Conservation (phyloP, 116 monocot genomes). For the Iris pallida region DNA sequence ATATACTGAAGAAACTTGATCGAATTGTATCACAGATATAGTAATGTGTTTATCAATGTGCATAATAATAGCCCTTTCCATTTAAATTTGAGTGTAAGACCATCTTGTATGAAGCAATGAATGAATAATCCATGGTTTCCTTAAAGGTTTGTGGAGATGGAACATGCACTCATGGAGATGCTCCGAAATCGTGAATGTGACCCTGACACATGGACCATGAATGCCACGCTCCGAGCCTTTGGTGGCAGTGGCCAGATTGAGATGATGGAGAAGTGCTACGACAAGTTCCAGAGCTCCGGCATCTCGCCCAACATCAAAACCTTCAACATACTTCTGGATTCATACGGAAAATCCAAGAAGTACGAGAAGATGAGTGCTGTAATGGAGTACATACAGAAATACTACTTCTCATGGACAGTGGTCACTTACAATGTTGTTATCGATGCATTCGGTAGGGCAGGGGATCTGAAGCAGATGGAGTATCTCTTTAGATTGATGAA, state of each 20-base stretch:
- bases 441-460: constrained; percentile 88
- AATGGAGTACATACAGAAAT: constrained; percentile 99
- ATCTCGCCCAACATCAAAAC: constrained; percentile 86
- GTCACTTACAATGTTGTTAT: constrained; percentile 95
- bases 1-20: too few relatives aligned
- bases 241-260: constrained; percentile 86
- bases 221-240: constrained; percentile 86
- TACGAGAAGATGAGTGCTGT: constrained; percentile 95
- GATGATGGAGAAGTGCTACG: constrained; percentile 91
- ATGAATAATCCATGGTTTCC: neutral
- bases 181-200: constrained; percentile 55
- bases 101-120: too few relatives aligned
- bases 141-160: constrained; percentile 81
- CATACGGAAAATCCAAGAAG: constrained; percentile 73
- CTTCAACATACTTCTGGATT: constrained; percentile 92
- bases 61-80: too few relatives aligned
- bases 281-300: constrained; percentile 80
- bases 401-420: constrained; percentile 82
- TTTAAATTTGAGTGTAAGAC: too few relatives aligned
- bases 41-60: too few relatives aligned
- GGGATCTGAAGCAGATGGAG: constrained; percentile 88
- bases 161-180: constrained; percentile 73
- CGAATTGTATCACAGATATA: too few relatives aligned
- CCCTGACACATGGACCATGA: constrained; percentile 98
- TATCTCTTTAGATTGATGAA: constrained; percentile 89